A percentile compares a stretch with the other conserved stretches of the same genome.
These are phyloP conservation scores for Hansenula sp. DNA, from an alignment of 1,139 yeast species.

Conservation along the genomic window DNA sequence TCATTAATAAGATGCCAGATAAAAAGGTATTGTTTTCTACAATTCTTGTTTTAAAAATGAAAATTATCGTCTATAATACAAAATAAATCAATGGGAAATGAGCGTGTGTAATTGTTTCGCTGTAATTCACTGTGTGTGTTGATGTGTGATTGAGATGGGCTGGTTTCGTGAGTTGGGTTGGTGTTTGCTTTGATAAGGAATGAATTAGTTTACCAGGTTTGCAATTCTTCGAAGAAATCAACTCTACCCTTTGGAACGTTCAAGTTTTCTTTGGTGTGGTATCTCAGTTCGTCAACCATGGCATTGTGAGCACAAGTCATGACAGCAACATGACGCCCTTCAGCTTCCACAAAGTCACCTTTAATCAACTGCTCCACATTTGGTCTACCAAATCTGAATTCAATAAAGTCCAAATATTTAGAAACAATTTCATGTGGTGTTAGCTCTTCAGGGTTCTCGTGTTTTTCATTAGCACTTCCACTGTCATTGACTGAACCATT, in stretches of 20 bases:
- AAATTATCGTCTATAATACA: too few relatives aligned
- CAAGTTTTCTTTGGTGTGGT: conserved; percentile 25
- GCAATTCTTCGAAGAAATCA: conserved; percentile 22
- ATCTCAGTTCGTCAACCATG: conserved; percentile 49
- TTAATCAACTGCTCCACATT: conserved; percentile 34
- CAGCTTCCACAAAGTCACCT: conserved; percentile 34
- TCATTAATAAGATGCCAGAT: too few relatives aligned
- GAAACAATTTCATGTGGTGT: conserved; percentile 6
- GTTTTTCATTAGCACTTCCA: conserved; percentile 5
- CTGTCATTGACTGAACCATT: conserved; percentile 2
- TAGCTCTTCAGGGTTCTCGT: conserved; percentile 1
- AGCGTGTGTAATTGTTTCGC: too few relatives aligned
- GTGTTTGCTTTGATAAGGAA: too few relatives aligned
- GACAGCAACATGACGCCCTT: conserved; percentile 36
- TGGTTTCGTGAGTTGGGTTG: too few relatives aligned
- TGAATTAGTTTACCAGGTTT: conserved; percentile 17
- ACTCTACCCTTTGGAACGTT: conserved; percentile 14
- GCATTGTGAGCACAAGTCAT: conserved; percentile 50
- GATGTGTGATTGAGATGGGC: too few relatives aligned
- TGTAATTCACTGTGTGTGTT: too few relatives aligned
- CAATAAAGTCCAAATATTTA: conserved; percentile 28
- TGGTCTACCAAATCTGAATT: conserved; percentile 43
- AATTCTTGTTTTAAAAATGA: too few relatives aligned
- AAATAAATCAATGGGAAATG: too few relatives aligned
- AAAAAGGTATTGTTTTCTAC: too few relatives aligned